Conservation (phyloP, 495 filamentous ascomycete genomes). For the Neurospora tetraspora region DNA sequence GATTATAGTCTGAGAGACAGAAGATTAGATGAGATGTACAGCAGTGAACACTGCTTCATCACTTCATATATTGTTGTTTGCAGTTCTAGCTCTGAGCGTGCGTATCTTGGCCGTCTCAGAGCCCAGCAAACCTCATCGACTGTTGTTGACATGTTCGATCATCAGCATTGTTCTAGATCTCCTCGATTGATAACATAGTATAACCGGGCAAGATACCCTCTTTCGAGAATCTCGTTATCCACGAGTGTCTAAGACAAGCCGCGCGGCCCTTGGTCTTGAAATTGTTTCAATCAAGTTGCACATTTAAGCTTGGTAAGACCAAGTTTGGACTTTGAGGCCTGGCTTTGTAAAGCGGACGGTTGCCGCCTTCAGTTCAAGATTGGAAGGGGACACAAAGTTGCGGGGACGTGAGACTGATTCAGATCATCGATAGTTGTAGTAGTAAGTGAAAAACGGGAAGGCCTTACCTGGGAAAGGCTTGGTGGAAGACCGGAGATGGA, state of each 20-base stretch:
- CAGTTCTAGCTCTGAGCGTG: too few species aligned
- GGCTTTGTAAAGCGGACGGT: background rate
- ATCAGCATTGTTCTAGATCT: too few species aligned
- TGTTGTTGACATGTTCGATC: too few species aligned
- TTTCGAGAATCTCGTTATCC: background rate
- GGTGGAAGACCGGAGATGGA: background rate
- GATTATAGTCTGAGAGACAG: too few species aligned
- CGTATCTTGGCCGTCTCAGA: too few species aligned
- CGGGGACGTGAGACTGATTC: background rate
- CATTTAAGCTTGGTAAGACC: background rate
- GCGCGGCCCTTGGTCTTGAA: background rate
- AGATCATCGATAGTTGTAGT: background rate
- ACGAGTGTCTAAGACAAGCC: background rate
- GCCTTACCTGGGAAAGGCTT: background rate
- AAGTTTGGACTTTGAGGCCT: background rate
- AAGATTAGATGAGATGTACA: too few species aligned
- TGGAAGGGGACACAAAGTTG: background rate
- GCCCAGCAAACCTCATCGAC: too few species aligned
- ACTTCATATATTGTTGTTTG: too few species aligned
- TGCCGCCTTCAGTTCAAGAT: background rate
- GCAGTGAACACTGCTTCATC: too few species aligned
- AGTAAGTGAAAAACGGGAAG: background rate
- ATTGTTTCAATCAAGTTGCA: background rate
- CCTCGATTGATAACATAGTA: too few species aligned
- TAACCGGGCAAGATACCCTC: background rate